A percentile compares a stretch with the other conserved stretches of the same genome.
These are phyloP conservation scores for Kodamaea arcana DNA, from an alignment of 1,139 yeast species.

Conservation along the genomic window DNA sequence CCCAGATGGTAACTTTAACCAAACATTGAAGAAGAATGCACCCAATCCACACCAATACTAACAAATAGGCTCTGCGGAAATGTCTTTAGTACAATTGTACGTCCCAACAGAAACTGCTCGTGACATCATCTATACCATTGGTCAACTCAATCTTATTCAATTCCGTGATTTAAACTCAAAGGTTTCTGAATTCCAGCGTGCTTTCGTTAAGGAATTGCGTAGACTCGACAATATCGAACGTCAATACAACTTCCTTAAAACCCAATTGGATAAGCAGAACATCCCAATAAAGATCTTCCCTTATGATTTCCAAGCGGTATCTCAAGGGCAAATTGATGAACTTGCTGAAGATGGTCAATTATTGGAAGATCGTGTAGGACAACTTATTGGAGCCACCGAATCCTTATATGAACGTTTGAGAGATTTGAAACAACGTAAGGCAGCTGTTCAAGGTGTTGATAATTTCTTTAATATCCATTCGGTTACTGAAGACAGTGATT, in stretches of 20 bases:
- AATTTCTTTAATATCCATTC: constrained; percentile 50
- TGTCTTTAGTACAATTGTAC: constrained; percentile 71
- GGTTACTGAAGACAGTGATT: constrained; percentile 16
- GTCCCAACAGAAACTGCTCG: constrained; percentile 69
- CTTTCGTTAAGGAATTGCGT: constrained; percentile 66
- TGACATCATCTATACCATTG: constrained; percentile 61
- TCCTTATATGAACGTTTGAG: constrained; percentile 32
- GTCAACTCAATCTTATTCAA: constrained; percentile 61
- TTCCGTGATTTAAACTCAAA: constrained; percentile 67
- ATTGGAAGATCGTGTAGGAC: constrained; percentile 41
- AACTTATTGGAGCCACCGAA: constrained; percentile 36
- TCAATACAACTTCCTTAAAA: constrained; percentile 51
- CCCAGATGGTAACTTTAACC: too few relatives aligned
- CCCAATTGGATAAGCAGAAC: constrained; percentile 45
- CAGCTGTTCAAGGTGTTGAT: constrained; percentile 57
- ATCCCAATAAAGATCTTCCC: constrained; percentile 44
- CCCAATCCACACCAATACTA: constrained; percentile 13
- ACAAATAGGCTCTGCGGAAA: constrained; percentile 61
- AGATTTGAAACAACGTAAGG: constrained; percentile 35
- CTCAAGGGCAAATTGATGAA: constrained; percentile 72
- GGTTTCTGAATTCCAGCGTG: constrained; percentile 67
- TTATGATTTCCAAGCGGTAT: constrained; percentile 39
- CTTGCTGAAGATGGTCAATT: constrained; percentile 61
- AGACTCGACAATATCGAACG: constrained; percentile 66
- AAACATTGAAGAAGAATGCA: too few relatives aligned